Conservation (phyloP, 2,329 filamentous ascomycete species). For the Talaromyces funiculosus region DNA sequence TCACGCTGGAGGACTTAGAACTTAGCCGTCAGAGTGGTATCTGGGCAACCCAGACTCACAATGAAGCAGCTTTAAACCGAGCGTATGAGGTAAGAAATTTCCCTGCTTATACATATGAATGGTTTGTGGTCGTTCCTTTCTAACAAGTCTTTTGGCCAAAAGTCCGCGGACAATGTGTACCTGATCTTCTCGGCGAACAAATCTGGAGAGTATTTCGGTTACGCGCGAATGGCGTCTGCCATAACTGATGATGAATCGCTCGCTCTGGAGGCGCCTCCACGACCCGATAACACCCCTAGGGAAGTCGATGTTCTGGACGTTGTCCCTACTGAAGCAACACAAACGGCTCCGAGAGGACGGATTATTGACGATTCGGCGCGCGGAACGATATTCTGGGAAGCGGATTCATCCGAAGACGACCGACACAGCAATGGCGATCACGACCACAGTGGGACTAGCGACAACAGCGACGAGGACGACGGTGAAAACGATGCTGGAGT, state of each 20-base stretch:
- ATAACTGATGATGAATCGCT: constrained; percentile 72
- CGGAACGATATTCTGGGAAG: constrained; percentile 97
- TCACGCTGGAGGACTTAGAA: constrained; percentile 86
- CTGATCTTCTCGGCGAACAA: constrained; percentile 96
- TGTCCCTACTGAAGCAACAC: constrained; percentile 71
- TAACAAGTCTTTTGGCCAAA: constrained; percentile 1
- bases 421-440: constrained; percentile 19
- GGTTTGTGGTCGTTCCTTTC: background rate
- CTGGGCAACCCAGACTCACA: constrained; percentile 93
- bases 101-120: background rate
- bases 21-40: constrained; percentile 79
- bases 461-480: constrained; percentile 21
- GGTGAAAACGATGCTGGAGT: constrained; percentile 23
- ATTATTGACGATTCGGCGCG: constrained; percentile 90
- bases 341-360: constrained; percentile 70
- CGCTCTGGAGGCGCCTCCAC: constrained; percentile 63
- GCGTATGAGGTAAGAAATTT: constrained; percentile 64
- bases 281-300: constrained; percentile 51
- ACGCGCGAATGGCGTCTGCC: constrained; percentile 79
- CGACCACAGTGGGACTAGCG: constrained; percentile 49
- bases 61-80: constrained; percentile 74
- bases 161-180: constrained; percentile 79
- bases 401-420: constrained; percentile 55
- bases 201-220: constrained; percentile 94
- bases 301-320: constrained; percentile 68